A percentile compares a stretch with the other conserved stretches of the same genome.
Evolutionary conservation across 2,329 filamentous ascomycete genomes (phyloP).

Genomic region (Monosporascus sp.): DNA sequence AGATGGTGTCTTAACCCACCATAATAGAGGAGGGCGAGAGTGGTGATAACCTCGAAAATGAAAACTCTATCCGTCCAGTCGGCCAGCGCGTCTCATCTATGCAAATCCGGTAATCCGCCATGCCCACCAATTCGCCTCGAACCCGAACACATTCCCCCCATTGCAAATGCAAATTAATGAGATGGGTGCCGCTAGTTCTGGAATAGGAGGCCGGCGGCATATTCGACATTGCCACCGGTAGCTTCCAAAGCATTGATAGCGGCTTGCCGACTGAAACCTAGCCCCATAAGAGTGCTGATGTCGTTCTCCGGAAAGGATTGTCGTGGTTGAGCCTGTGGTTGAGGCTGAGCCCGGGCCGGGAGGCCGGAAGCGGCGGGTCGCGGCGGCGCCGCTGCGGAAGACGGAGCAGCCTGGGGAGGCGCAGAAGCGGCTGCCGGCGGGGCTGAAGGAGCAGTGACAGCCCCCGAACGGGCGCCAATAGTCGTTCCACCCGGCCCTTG

Average conservation of each 20-base stretch:
- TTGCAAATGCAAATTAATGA: slow-evolving; percentile 6
- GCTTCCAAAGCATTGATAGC: slow-evolving; percentile 78
- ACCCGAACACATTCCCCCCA: not conserved
- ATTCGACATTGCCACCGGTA: slow-evolving; percentile 79
- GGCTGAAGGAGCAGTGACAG: slow-evolving; percentile 53
- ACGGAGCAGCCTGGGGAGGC: slow-evolving; percentile 16
- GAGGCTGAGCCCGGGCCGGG: slow-evolving; percentile 19
- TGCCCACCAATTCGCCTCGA: not conserved
- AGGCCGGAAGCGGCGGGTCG: slow-evolving; percentile 21
- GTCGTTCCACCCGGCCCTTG: slow-evolving; percentile 83
- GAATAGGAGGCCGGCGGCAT: slow-evolving; percentile 78
- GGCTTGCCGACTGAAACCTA: slow-evolving; percentile 72
- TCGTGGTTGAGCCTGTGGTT: slow-evolving; percentile 16
- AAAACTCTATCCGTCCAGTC: too few species aligned
- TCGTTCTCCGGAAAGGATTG: slow-evolving; percentile 54
- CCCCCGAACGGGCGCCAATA: slow-evolving; percentile 79
- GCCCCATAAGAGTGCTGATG: slow-evolving; percentile 68
- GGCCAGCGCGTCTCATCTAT: not conserved
- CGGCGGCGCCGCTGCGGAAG: slow-evolving; percentile 18
- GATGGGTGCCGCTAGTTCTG: slow-evolving; percentile 31
- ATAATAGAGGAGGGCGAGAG: too few species aligned
- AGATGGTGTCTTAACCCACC: too few species aligned
- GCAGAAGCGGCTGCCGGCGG: slow-evolving; percentile 22
- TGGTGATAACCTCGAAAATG: too few species aligned
- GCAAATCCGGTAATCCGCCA: not conserved